Base-by-base conservation (phyloP, 352 stramenopile species). In the Pythium sukuiense region DNA sequence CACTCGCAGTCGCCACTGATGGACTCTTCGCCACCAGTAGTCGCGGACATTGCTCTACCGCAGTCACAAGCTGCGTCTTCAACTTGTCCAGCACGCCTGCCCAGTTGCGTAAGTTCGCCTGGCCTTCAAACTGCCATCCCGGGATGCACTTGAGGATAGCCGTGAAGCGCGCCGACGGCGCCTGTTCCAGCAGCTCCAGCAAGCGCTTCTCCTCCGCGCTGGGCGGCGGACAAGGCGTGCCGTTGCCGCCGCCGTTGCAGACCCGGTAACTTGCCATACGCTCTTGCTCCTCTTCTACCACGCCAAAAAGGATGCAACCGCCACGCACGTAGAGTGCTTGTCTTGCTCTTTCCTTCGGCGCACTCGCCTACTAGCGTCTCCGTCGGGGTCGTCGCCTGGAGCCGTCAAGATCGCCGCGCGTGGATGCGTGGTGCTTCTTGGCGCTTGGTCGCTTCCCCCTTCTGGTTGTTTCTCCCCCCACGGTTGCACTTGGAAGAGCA, bases 21-120 rank as follows among this genome's bases (percentile, higher is more conserved):
- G 26, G 43, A 20, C 59, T 27, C 14, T 20, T n/a, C 1, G 85
- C 69, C 37, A 88, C 67, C 37, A 92, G 24, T 8, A 92, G 55
- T 5, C 54, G 66, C 24, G 82, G 82, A 32, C 73, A 80, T 37
- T 77, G 55, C 56, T 72, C 70, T 16, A 87, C 30, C 35, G 79
- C 79, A 49, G 61, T 41, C 76, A 55, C 60, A 16, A 93, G 81
- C 55, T 88, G 58, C 26, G 56, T 61, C 53, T 88, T 74, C 24
- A 92, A 55, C 27, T 83, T 79, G 32, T 77, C 62, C n/a, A 96
- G 72, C 57, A 95, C 81, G 0, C 43, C 37, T 5, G 50, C 64
- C 83, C 87, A 96, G 62, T 90, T 91, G 24, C 74, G 74, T 32
- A 94, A 57, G 57, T 92, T 87, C 26, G 85, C 88, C 56, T 93